Conservation (phyloP, 148 eudicot species). For the Rhododendron molle region DNA sequence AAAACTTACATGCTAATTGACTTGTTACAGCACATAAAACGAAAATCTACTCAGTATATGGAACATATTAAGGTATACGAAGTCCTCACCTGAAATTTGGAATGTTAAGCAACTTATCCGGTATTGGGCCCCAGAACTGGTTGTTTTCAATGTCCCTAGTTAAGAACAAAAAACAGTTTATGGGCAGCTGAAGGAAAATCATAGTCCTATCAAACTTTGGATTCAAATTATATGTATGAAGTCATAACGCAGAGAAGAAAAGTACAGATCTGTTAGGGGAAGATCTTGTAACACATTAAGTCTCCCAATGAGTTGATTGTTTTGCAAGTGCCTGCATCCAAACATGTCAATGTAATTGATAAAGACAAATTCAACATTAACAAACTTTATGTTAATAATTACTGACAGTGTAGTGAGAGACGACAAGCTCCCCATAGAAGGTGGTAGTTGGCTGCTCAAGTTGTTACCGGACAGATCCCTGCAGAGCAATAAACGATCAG, state of each 20-base stretch:
- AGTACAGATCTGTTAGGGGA: conserved; percentile 65
- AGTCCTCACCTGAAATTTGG: conserved; percentile 75
- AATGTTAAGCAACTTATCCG: conserved; percentile 53
- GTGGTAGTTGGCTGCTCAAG: conserved; percentile 72
- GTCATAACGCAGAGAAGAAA: conserved; percentile 4
- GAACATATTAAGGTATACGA: not conserved
- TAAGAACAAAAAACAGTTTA: conserved; percentile 8
- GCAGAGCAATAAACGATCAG: conserved; percentile 18
- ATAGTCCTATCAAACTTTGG: not conserved
- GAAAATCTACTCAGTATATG: not conserved
- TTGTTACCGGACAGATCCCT: conserved; percentile 86
- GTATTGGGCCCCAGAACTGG: conserved; percentile 90
- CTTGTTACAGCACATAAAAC: not conserved
- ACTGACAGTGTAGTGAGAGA: conserved; percentile 73
- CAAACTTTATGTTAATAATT: conserved; percentile 7
- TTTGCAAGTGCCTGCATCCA: conserved; percentile 72
- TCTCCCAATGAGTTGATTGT: conserved; percentile 65
- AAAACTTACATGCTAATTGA: not conserved
- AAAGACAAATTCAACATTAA: not conserved
- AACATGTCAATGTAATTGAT: not conserved
- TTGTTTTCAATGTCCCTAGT: conserved; percentile 81
- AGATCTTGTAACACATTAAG: conserved; percentile 80
- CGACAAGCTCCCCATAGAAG: conserved; percentile 68
- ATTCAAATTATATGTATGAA: not conserved
- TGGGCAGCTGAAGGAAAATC: not conserved